Evolutionary conservation across 192 early-diverging fungal genomes (phyloP), one percentile per base, ranked within the genome.

Genomic region (Mortierella claussenii): DNA sequence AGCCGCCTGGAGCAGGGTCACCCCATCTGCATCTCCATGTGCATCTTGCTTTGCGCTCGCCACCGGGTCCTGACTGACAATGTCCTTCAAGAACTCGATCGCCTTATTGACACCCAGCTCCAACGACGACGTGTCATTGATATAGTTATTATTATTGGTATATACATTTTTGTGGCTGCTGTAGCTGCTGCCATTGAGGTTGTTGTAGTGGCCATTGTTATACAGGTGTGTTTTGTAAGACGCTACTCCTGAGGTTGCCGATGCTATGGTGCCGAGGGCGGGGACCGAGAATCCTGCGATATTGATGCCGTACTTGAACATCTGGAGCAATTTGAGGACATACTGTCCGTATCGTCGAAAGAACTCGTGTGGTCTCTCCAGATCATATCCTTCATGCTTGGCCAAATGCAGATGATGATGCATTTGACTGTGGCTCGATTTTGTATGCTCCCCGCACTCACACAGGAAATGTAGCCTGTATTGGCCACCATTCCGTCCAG

Each of bases 391-490:
- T 32, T 68, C 56, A 32, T 68, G 66, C 9, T 43, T 51, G 36
- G 56, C 47, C 2, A 68, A 47, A 45, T 68, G 66, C 6, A 68
- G 58, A 9, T 68, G 66, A 33, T 59, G 66, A 4, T 21, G 53
- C 20, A 55, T 50, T 12, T 28, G 34, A 24, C 34, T 49, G 1
- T 51, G 47, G n/a, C 48, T 18, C 21, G 21, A 34, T 15, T 15
- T n/a, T 15, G 60, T 62, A 40, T 62, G 48, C 32, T 65, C 62
- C 1, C 62, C 62, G 40, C 62, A 65, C 51, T 65, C 62, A 18
- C 62, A 65, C 36, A 65, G n/a, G 27, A 53, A 65, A 20, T 46
- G 54, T n/a, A 65, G 27, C 27, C 50, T 49, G 20, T 44, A 65
- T 13, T 54, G 42, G 40, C 54, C 45, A 20, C 42, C 26, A 18